Conservation (phyloP, 2,329 filamentous ascomycete species). For the Aspergillus neoniger region DNA sequence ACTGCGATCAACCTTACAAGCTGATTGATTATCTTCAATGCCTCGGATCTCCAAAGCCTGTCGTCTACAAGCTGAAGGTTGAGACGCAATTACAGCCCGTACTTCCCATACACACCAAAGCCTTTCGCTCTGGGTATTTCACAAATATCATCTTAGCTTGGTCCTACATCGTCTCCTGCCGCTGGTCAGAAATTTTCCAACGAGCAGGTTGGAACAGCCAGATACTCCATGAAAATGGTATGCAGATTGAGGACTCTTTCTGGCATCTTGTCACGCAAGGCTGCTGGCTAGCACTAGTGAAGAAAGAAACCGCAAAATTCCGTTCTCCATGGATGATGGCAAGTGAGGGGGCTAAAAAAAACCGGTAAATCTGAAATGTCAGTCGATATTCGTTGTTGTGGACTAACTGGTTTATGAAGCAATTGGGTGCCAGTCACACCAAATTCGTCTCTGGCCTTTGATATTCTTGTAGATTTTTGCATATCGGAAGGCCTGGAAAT, state of each 20-base stretch:
- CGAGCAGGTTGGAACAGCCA: conserved; percentile 15
- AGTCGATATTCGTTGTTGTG: neutral
- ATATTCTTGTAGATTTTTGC: conserved; percentile 5
- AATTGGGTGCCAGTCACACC: neutral
- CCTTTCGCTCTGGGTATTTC: conserved; percentile 8
- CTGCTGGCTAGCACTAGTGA: neutral
- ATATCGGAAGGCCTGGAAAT: neutral
- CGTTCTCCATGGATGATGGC: conserved; percentile 12
- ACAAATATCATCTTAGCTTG: conserved; percentile 20
- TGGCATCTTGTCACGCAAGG: conserved; percentile 7
- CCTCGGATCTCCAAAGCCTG: neutral
- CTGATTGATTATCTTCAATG: conserved; percentile 7
- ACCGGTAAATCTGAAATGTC: neutral
- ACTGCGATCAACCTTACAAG: conserved; percentile 4
- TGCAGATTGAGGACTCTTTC: conserved; percentile 3
- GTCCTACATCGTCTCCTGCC: conserved; percentile 26
- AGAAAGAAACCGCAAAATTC: neutral
- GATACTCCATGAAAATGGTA: conserved; percentile 13
- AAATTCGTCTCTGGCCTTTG: conserved; percentile 8
- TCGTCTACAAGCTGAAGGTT: neutral
- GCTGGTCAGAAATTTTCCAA: conserved; percentile 25
- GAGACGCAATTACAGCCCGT: neutral
- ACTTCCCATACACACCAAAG: neutral
- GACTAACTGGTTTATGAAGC: neutral
- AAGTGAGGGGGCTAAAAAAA: neutral